Evolutionary conservation across 768 basidiomycete genomes (phyloP).

Genomic region (Collybiopsis confluens): DNA sequence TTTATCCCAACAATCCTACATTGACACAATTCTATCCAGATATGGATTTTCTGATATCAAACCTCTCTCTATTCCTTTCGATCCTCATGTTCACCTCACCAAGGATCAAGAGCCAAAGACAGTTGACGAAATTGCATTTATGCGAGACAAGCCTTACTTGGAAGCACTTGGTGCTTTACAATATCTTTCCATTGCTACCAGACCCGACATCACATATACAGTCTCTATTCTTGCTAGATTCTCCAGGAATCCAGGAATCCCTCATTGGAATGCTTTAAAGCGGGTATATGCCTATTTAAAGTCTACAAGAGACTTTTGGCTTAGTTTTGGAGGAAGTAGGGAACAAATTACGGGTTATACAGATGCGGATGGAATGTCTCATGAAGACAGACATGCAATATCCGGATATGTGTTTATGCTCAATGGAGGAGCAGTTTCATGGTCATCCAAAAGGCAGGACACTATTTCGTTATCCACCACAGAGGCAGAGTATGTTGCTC

Average conservation of each 20-base stretch:
- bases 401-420: no score
- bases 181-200: conserved; percentile 23
- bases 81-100: conserved; percentile 13
- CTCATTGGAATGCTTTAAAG: conserved; percentile 23
- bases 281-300: conserved; percentile 20
- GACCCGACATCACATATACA: conserved; percentile 27
- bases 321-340: no score
- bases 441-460: no score
- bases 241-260: conserved; percentile 16
- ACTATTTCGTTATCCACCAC: no score
- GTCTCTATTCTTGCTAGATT: conserved; percentile 20
- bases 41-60: conserved; percentile 21
- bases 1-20: conserved; percentile 27
- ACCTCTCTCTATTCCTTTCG: conserved; percentile 21
- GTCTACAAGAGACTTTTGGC: no score
- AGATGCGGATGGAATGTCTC: no score
- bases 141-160: conserved; percentile 20
- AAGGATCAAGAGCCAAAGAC: not conserved
- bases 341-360: no score
- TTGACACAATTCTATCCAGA: conserved; percentile 19
- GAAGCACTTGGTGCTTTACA: conserved; percentile 21
- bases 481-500: no score
- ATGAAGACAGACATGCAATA: no score
- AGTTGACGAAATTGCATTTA: conserved; percentile 4
- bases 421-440: no score